Evolutionary conservation across 148 eudicot genomes (phyloP).

Genomic region (Rhododendron vialii): DNA sequence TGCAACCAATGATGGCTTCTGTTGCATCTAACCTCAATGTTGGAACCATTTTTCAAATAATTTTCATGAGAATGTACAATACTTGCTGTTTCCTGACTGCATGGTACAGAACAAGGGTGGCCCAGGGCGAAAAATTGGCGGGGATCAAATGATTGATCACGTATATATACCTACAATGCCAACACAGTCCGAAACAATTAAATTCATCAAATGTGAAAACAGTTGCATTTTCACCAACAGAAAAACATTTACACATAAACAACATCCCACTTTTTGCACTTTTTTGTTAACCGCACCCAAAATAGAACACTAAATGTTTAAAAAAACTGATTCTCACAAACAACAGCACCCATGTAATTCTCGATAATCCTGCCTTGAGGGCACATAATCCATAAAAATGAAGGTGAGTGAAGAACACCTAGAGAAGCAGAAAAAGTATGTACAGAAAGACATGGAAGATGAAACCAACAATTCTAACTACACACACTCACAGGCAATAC

Average conservation of each 20-base stretch:
- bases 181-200: background rate
- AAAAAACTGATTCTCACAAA: background rate
- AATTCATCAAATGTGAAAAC: constrained; percentile 1
- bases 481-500: too few relatives aligned
- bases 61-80: constrained; percentile 39
- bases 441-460: background rate
- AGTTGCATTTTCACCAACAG: background rate
- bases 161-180: constrained; percentile 66
- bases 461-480: background rate
- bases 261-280: background rate
- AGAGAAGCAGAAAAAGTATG: background rate
- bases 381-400: background rate
- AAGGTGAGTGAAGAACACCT: background rate
- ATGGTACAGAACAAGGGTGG: constrained; percentile 65
- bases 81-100: constrained; percentile 45
- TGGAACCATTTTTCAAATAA: constrained; percentile 17
- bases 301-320: background rate
- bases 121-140: constrained; percentile 61
- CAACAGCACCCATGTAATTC: background rate
- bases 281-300: background rate
- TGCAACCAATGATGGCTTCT: constrained; percentile 78
- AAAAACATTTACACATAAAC: background rate
- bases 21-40: constrained; percentile 53
- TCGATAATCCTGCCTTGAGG: background rate
- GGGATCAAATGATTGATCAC: constrained; percentile 83